A percentile compares a stretch with the other conserved stretches of the same genome.
These are phyloP conservation scores for Anaeramoeba ignava DNA, from an alignment of 78 protist species.

Conservation along the genomic window DNA sequence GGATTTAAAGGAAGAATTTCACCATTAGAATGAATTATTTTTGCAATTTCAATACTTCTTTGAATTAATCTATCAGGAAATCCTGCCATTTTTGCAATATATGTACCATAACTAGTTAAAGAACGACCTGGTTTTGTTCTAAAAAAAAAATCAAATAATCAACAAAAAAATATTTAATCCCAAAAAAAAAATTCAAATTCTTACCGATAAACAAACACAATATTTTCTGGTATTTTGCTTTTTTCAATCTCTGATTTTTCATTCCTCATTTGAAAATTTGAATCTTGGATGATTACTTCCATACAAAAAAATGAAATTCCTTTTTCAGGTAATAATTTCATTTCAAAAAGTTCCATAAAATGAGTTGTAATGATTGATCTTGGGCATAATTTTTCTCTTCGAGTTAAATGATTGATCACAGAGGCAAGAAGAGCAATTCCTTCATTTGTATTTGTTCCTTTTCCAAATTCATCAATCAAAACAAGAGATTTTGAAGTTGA, in stretches of 20 bases:
- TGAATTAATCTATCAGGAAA: not conserved
- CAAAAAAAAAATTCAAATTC: no score
- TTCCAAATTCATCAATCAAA: slow-evolving; percentile 51
- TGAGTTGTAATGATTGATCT: slow-evolving; percentile 13
- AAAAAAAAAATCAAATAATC: not conserved
- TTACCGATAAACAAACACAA: no score
- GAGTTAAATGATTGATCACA: not conserved
- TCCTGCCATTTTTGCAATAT: not conserved
- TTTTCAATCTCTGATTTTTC: not conserved
- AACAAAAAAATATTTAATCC: no score
- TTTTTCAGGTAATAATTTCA: not conserved
- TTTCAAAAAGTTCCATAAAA: slow-evolving; percentile 16
- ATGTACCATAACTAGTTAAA: not conserved
- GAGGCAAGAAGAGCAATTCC: slow-evolving; percentile 13
- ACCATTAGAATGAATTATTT: not conserved
- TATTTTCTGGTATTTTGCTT: no score
- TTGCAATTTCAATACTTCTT: not conserved
- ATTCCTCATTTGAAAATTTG: not conserved
- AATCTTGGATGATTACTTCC: not conserved
- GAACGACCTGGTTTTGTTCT: not conserved
- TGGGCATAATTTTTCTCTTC: not conserved
- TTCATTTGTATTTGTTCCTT: slow-evolving; percentile 29
- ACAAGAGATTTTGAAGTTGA: slow-evolving; percentile 17
- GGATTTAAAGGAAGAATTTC: not conserved
- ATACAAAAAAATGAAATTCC: not conserved